phyloP scores from a whole-genome alignment of 208 protist genomes.

The Vickermania ingenoplastis region DNA sequence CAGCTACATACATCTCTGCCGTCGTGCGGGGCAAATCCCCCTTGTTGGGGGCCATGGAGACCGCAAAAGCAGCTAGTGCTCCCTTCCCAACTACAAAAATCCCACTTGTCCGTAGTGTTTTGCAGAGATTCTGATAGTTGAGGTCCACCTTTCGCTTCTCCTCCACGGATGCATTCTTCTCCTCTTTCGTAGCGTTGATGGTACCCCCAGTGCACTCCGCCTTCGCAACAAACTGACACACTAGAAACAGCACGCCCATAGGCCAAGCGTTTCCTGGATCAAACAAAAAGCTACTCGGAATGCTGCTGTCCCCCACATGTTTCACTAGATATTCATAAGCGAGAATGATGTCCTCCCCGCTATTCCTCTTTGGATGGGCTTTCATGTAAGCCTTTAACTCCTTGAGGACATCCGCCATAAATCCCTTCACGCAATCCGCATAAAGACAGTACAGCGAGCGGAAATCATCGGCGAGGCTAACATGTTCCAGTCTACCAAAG shows the following conservation, averaged over 20 bases:
- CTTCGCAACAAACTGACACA: slow-evolving; percentile 60
- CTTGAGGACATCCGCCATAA: slow-evolving; percentile 15
- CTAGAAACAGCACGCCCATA: slow-evolving; percentile 53
- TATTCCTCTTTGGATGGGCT: neutral
- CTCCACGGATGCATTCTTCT: too few relatives aligned
- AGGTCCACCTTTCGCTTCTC: too few relatives aligned
- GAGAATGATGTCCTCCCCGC: neutral
- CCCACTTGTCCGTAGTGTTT: slow-evolving; percentile 26
- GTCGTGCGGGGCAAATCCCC: slow-evolving; percentile 27
- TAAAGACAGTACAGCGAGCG: slow-evolving; percentile 24
- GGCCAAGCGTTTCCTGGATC: slow-evolving; percentile 62
- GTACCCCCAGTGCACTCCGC: slow-evolving; percentile 8
- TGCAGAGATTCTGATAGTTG: slow-evolving; percentile 30
- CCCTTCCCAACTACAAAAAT: slow-evolving; percentile 55
- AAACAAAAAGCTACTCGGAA: slow-evolving; percentile 35
- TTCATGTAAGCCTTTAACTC: slow-evolving; percentile 9
- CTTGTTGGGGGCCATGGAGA: slow-evolving; percentile 48
- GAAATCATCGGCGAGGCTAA: slow-evolving; percentile 37
- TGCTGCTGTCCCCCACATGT: neutral
- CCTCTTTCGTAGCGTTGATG: too few relatives aligned
- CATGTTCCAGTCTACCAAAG: slow-evolving; percentile 55
- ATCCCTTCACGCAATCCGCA: slow-evolving; percentile 23
- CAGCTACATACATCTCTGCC: slow-evolving; percentile 44
- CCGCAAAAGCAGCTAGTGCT: slow-evolving; percentile 55
- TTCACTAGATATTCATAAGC: neutral